Conservation (phyloP, 1,139 yeast species). For the Zygoascus meyerae region DNA sequence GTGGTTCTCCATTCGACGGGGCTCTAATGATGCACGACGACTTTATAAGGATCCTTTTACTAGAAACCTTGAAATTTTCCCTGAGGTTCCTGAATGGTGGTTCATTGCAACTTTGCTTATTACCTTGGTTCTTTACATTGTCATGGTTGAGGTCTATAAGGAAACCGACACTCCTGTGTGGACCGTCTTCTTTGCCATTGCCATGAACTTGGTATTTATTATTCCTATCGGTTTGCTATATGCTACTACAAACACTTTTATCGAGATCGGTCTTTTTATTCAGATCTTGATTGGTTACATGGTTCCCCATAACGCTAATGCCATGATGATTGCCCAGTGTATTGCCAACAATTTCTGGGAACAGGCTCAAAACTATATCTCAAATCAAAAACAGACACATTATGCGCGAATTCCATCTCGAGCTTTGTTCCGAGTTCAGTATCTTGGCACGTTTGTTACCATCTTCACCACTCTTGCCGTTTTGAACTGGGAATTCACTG, state of each 20-base stretch:
- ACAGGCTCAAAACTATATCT: slow-evolving; percentile 44
- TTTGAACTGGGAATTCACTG: slow-evolving; percentile 46
- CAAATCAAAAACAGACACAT: slow-evolving; percentile 56
- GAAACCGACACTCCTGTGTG: slow-evolving; percentile 45
- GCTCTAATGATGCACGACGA: slow-evolving; percentile 13
- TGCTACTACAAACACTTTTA: slow-evolving; percentile 48
- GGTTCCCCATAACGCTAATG: slow-evolving; percentile 56
- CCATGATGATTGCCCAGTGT: slow-evolving; percentile 52
- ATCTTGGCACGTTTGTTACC: slow-evolving; percentile 37
- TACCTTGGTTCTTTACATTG: slow-evolving; percentile 41
- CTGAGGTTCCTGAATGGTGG: slow-evolving; percentile 66
- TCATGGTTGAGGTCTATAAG: slow-evolving; percentile 40
- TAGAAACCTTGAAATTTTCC: slow-evolving; percentile 47
- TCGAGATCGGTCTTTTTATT: slow-evolving; percentile 51
- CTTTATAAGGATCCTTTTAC: slow-evolving; percentile 49
- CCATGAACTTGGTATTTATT: slow-evolving; percentile 49
- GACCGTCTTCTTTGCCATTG: slow-evolving; percentile 53
- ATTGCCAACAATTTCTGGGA: slow-evolving; percentile 56
- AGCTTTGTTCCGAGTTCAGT: slow-evolving; percentile 53
- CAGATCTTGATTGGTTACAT: slow-evolving; percentile 57
- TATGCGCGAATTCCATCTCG: slow-evolving; percentile 54
- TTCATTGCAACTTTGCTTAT: slow-evolving; percentile 40
- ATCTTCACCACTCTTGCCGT: slow-evolving; percentile 47
- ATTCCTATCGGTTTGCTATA: slow-evolving; percentile 44
- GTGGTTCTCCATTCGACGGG: slow-evolving; percentile 16